Evolutionary conservation across 768 basidiomycete species (phyloP).

Genomic region (Termitomyces sp.): DNA sequence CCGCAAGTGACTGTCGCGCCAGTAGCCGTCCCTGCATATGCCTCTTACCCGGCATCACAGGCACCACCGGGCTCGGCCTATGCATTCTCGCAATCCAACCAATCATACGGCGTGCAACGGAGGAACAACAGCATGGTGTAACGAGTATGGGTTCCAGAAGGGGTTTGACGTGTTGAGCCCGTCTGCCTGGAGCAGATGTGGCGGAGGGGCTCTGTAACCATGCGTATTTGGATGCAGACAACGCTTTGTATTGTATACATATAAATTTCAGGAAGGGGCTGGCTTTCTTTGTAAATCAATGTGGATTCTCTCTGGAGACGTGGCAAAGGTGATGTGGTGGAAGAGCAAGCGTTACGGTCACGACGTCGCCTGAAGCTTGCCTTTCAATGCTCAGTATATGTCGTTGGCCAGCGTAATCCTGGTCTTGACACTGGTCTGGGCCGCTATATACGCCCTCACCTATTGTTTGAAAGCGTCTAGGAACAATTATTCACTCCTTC

Average conservation of each 20-base stretch:
- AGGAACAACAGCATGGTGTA: conserved; percentile 15
- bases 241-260: conserved; percentile 10
- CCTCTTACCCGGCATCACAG: conserved; percentile 8
- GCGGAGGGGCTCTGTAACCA: conserved; percentile 11
- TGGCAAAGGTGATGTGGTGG: no score
- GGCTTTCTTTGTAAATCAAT: background rate
- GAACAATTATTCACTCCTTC: conserved; percentile 8
- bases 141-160: background rate
- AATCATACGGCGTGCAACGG: conserved; percentile 11
- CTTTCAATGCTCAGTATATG: conserved; percentile 14
- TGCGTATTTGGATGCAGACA: conserved; percentile 13
- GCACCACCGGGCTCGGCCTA: conserved; percentile 8
- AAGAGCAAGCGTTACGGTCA: background rate
- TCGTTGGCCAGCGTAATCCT: conserved; percentile 16
- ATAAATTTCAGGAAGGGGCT: conserved; percentile 9
- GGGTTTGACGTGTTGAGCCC: conserved; percentile 8
- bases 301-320: background rate
- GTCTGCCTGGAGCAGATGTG: conserved; percentile 14
- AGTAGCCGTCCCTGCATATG: conserved; percentile 18
- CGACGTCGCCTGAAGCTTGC: background rate
- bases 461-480: conserved; percentile 10
- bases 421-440: conserved; percentile 20
- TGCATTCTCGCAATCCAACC: conserved; percentile 11
- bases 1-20: conserved; percentile 14
- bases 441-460: conserved; percentile 17